Conservation (phyloP, 495 filamentous ascomycete genomes). For the Sporormia fimetaria region DNA sequence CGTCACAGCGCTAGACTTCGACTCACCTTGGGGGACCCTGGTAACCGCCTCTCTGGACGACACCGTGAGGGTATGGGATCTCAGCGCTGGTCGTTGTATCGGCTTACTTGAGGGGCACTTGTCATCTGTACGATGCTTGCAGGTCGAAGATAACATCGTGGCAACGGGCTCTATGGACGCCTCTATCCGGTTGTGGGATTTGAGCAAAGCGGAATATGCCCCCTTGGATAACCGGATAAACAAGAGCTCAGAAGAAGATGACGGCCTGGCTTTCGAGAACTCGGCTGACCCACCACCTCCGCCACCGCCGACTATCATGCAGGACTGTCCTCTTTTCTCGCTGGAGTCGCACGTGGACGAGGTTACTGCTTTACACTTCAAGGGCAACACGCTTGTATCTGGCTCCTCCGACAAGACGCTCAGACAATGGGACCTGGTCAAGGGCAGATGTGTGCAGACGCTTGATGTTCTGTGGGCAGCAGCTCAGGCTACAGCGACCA, state of each 20-base stretch:
- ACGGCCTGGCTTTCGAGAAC: conserved; percentile 45
- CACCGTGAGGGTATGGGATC: conserved; percentile 93
- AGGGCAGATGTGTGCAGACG: conserved; percentile 92
- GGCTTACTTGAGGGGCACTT: conserved; percentile 88
- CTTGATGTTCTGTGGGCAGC: conserved; percentile 98
- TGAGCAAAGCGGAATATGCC: conserved; percentile 54
- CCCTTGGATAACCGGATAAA: conserved; percentile 53
- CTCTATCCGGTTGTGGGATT: conserved; percentile 88
- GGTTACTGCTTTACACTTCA: conserved; percentile 86
- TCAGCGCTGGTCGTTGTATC: conserved; percentile 82
- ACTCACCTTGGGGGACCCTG: conserved; percentile 90
- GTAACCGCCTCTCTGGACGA: conserved; percentile 93
- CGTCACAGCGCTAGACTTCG: conserved; percentile 88
- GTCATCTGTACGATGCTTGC: conserved; percentile 82
- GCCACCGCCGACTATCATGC: conserved; percentile 59
- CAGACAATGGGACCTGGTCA: conserved; percentile 93
- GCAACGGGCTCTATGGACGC: conserved; percentile 95
- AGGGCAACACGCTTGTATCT: conserved; percentile 78
- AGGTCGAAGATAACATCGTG: conserved; percentile 91
- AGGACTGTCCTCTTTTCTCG: conserved; percentile 76
- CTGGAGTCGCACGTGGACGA: conserved; percentile 87
- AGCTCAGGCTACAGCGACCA: conserved; percentile 56
- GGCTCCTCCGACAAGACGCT: conserved; percentile 95
- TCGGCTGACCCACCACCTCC: conserved; percentile 49
- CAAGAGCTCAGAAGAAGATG: conserved; percentile 49